Evolutionary conservation across 208 protist genomes (phyloP).

Genomic region (Lotmaria passim): DNA sequence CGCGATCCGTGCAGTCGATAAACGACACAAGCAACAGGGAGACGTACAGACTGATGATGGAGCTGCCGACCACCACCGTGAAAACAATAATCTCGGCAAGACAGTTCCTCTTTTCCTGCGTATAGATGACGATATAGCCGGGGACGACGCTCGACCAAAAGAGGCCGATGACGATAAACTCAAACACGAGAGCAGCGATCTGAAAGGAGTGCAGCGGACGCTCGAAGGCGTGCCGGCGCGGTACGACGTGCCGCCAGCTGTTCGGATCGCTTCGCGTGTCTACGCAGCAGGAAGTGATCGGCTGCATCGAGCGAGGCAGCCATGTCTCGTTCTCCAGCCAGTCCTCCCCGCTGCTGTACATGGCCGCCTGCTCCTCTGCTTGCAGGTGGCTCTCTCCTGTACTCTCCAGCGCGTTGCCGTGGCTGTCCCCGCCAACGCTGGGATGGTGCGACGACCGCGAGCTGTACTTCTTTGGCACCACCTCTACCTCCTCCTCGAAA

Average conservation of each 20-base stretch:
- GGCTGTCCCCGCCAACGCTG: neutral
- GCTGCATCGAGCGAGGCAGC: constrained; percentile 12
- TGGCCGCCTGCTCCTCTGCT: constrained; percentile 6
- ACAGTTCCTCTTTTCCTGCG: constrained; percentile 30
- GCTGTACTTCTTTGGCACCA: constrained; percentile 24
- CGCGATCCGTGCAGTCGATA: constrained; percentile 59
- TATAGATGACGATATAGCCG: constrained; percentile 55
- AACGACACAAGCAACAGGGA: constrained; percentile 55
- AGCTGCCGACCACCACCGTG: constrained; percentile 20
- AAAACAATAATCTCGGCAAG: constrained; percentile 57
- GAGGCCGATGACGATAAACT: constrained; percentile 40
- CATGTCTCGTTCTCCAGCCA: constrained; percentile 9
- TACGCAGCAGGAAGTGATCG: constrained; percentile 50
- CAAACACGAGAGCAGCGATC: constrained; percentile 54
- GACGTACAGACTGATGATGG: constrained; percentile 29
- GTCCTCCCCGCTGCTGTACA: constrained; percentile 13
- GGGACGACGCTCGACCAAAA: constrained; percentile 62
- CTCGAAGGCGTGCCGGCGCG: constrained; percentile 69
- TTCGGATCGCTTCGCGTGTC: constrained; percentile 48
- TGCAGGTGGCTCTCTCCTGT: neutral
- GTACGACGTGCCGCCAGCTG: constrained; percentile 49
- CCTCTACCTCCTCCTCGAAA: constrained; percentile 18
- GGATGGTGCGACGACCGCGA: neutral
- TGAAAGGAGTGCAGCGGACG: constrained; percentile 72
- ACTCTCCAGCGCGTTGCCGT: constrained; percentile 17